A percentile compares a stretch with the other conserved stretches of the same genome.
Conservation (phyloP, 768 basidiomycete genomes). For the Paxillus rubicundulus region DNA sequence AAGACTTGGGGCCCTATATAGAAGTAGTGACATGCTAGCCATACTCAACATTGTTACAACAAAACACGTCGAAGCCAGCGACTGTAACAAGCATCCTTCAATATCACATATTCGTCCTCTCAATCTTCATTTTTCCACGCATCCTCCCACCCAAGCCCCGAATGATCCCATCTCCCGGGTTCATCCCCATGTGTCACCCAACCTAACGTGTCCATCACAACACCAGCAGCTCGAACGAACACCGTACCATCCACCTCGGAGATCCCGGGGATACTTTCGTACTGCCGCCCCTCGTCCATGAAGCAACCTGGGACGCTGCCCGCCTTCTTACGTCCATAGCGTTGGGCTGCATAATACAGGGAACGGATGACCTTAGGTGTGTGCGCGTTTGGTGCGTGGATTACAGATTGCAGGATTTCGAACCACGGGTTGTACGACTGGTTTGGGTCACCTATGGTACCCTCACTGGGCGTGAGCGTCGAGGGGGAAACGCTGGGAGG, state of each 20-base stretch:
- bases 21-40: no score
- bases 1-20: no score
- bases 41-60: no score
- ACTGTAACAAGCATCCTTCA: no score
- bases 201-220: slow-evolving; percentile 53
- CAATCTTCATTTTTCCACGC: slow-evolving; percentile 47
- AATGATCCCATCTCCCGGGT: slow-evolving; percentile 51
- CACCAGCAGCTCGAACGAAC: slow-evolving; percentile 56
- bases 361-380: slow-evolving; percentile 47
- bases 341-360: slow-evolving; percentile 46
- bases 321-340: slow-evolving; percentile 42
- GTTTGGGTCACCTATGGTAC: slow-evolving; percentile 36
- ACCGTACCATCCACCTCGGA: slow-evolving; percentile 51
- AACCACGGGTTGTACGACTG: slow-evolving; percentile 53
- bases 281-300: slow-evolving; percentile 31
- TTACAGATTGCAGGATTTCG: slow-evolving; percentile 39
- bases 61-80: no score
- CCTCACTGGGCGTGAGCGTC: slow-evolving; percentile 5
- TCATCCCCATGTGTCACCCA: slow-evolving; percentile 54
- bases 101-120: background rate
- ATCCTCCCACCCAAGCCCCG: slow-evolving; percentile 59
- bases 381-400: slow-evolving; percentile 54
- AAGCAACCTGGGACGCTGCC: slow-evolving; percentile 45
- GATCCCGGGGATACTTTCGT: slow-evolving; percentile 43
- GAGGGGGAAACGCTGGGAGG: slow-evolving; percentile 29